Evolutionary conservation across 2,329 filamentous ascomycete species (phyloP).

Genomic region (Pseudogymnoascus sp.): DNA sequence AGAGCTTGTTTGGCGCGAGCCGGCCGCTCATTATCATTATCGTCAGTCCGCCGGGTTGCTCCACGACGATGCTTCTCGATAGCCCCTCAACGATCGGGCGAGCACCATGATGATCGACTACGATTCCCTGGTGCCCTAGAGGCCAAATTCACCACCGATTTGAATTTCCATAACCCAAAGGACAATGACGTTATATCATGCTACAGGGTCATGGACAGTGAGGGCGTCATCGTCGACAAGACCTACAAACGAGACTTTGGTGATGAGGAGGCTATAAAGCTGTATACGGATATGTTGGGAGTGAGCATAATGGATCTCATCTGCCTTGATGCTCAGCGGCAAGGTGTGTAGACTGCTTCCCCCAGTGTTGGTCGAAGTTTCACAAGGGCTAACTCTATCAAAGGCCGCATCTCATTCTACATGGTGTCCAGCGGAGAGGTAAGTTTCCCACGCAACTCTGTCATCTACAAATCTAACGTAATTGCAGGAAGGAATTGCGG

Average conservation of each 20-base stretch:
- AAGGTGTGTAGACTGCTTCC: conserved; percentile 64
- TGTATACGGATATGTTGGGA: conserved; percentile 56
- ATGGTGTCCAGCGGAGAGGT: conserved; percentile 53
- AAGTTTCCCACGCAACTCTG: background rate
- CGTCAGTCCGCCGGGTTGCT: conserved; percentile 6
- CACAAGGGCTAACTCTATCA: conserved; percentile 56
- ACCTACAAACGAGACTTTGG: conserved; percentile 55
- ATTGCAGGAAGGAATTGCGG: conserved; percentile 67
- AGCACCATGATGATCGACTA: conserved; percentile 22
- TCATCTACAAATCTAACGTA: background rate
- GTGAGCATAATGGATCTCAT: conserved; percentile 87
- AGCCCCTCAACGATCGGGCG: background rate
- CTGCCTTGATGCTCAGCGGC: conserved; percentile 96
- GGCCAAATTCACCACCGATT: conserved; percentile 76
- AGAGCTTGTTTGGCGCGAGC: conserved; percentile 9
- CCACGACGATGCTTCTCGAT: conserved; percentile 5
- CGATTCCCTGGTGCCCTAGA: conserved; percentile 88
- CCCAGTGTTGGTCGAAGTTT: conserved; percentile 9
- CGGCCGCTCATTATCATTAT: conserved; percentile 6
- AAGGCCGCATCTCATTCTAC: conserved; percentile 56
- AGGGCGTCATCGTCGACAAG: conserved; percentile 74
- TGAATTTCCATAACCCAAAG: conserved; percentile 69
- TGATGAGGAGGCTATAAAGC: conserved; percentile 50
- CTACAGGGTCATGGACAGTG: conserved; percentile 84
- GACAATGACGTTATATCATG: conserved; percentile 73